Evolutionary conservation across 208 protist species (phyloP), one percentile per base, ranked within the genome.

Genomic region (Trypanosoma conorhini): DNA sequence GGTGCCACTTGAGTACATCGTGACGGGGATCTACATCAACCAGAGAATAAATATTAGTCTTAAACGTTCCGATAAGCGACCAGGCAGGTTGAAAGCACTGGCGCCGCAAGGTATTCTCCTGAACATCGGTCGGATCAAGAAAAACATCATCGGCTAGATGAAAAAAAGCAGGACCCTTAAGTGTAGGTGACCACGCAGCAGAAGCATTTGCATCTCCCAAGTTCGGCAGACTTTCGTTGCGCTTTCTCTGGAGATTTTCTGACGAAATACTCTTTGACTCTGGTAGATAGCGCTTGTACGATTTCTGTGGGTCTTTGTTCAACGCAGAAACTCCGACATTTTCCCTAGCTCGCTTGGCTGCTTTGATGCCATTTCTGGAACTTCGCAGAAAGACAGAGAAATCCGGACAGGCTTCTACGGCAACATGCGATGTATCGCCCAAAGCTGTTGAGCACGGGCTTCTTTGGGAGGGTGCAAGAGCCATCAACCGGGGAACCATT

Each of bases 31-130:
- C 81, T 21, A 91, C 66, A n/a, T 79, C 56, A 40, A 95, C 89
- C 17, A 95, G 72, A 30, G 80, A 78, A 48, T 72, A 69, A 44
- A 93, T 72, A 21, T 67, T 72, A 21, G 82, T 88, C 73, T 93
- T 95, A 69, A 91, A 95, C 30, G 90, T 92, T 4, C 90, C 90
- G 19, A 96, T 81, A 28, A 96, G 80, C 66, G 80, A 87, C 88
- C 90, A 96, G 26, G 84, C 64, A 17, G 90, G 90, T 3, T 66
- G 83, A 35, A 80, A 76, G 74, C 87, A 88, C 52, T 52, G 51
- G 55, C 80, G 80, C 13, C 82, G 80, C 31, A 50, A 57, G 22
- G 38, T 55, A 5, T 48, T 48, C 5, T 62, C 33, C n/a, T 31
- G 19, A 19, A 24, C 42, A 22, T 33, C 0, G 13, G 24, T 19